Evolutionary conservation across 2,329 filamentous ascomycete genomes (phyloP).

Genomic region (Cercospora zeae-maydis): DNA sequence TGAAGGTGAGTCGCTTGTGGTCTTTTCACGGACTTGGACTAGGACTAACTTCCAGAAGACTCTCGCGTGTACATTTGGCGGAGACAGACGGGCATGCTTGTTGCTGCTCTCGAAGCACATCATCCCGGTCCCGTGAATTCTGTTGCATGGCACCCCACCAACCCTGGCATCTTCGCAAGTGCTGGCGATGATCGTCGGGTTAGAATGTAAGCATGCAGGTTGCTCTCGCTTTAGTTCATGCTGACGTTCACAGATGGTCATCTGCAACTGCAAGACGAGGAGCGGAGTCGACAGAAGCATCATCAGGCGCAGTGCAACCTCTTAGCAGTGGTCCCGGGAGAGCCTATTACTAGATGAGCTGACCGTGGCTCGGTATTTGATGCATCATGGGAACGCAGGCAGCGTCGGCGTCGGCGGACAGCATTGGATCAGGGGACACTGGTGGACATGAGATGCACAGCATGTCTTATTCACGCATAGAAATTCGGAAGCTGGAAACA

Average conservation of each 20-base stretch:
- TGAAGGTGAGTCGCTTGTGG: slow-evolving; percentile 60
- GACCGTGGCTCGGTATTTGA: not conserved
- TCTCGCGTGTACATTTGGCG: slow-evolving; percentile 83
- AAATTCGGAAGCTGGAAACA: slow-evolving; percentile 1
- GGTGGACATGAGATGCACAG: not conserved
- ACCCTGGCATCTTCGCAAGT: slow-evolving; percentile 82
- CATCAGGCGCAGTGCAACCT: slow-evolving; percentile 7
- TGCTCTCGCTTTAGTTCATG: not conserved
- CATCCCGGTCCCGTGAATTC: slow-evolving; percentile 74
- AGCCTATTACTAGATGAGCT: slow-evolving; percentile 9
- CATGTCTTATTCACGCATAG: slow-evolving; percentile 1
- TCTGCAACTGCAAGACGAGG: slow-evolving; percentile 15
- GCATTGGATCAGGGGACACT: slow-evolving; percentile 5
- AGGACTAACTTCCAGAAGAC: slow-evolving; percentile 43
- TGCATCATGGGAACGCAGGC: not conserved
- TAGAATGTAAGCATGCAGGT: slow-evolving; percentile 65
- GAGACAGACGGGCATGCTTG: slow-evolving; percentile 70
- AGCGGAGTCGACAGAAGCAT: slow-evolving; percentile 9
- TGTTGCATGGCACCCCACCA: slow-evolving; percentile 80
- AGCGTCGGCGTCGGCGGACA: slow-evolving; percentile 10
- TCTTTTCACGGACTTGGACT: not conserved
- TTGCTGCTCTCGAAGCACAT: slow-evolving; percentile 76
- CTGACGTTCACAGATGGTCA: slow-evolving; percentile 21
- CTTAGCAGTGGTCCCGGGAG: slow-evolving; percentile 9
- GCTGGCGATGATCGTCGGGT: slow-evolving; percentile 84